Base-by-base conservation (phyloP, 257 asterid species). In the Forsythia viridissima region DNA sequence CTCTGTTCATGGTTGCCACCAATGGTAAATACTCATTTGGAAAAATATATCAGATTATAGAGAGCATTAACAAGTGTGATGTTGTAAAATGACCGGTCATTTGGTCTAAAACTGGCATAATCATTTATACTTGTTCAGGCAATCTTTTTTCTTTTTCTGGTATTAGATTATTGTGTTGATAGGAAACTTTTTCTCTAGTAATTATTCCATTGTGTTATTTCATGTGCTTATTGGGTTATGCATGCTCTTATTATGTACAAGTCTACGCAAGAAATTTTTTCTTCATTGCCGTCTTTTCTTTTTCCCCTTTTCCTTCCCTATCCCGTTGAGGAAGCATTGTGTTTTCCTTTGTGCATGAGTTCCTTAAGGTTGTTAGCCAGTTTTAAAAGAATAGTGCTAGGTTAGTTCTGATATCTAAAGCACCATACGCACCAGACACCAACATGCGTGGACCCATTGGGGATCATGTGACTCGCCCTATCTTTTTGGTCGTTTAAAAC, bases 101-200 rank as follows among this genome's bases (percentile, higher is more conserved):
- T 24, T 24, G 24, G 24, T 24, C 24, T 24, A 24, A 24, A 24
- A 24, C 24, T 24, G 24, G 24, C 24, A 24, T 24, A 24, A 24
- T 24, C 24, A 24, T 24, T 24, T 24, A 24, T 43, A 43, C 3
- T 9, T 1, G 2, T 43, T 43, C 48, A 2, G 48, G 48, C 48
- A 43, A 8, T 6, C 39, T 21, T 0, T 43, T 59, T 44, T 70
- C 6, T 3, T 59, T 80, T 46, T 39, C 41, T 69, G 76, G 57
- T 24, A 24, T 24, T 67, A 72, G 76, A 70, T 77, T 59, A 57
- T 59, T 36, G 13, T 51, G 70, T 70, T 21, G 65, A 70, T 72
- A 57, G 42, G 43, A 24, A 39, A 36, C 40, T 52, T 67, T 44
- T 43, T 38, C 43, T 73, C 48, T 80, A 16, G 75, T 48, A 41